Evolutionary conservation across 768 basidiomycete species (phyloP), one percentile per base, ranked within the genome.

Genomic region (Dacryopinax primogenitus): DNA sequence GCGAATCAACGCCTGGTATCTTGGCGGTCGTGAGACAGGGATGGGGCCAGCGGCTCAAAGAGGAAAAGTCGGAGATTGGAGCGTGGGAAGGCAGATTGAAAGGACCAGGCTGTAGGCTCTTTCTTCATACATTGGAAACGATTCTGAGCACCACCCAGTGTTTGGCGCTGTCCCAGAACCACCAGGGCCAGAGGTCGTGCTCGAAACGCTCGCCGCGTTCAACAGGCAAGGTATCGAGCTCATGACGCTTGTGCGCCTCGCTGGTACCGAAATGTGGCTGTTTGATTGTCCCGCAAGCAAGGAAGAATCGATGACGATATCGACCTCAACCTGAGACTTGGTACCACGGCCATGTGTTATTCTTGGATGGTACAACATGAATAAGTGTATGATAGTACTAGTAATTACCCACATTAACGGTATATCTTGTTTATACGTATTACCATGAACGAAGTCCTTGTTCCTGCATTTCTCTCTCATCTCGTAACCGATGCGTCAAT

Each of bases 221-320:
- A 58, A 58, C 51, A 58, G 51, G 30, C 51, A 58, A 21, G 51
- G 51, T 3, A 58, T 58, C 51, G 51, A 58, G 30, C 51, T 58
- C 7, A 28, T 58, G 51, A 58, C 51, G 26, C 26, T 58, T 21
- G 30, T 58, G 3, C 23, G 18, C 9, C 51, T 28, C 7, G 51
- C 51, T 7, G 51, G 51, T 30, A 58, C 51, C 18, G 51, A 58
- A 30, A 58, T 58, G 51, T 58, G 51, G 51, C 51, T 58, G 4
- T 58, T 58, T 32, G 51, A 58, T 9, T 58, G 51, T 18, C 26
- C 51, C 9, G 51, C 26, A 30, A 30, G 51, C 4, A 32, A 28
- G 26, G 51, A 58, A 6, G 30, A 4, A 23, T 44, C 41, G 41
- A 58, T 23, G 45, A 47, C 51, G 13, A 26, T 32, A 30, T 15